A percentile compares a stretch with the other conserved stretches of the same genome.
These are phyloP conservation scores for Fraxinus americana DNA, from an alignment of 257 asterid species.

Conservation along the genomic window DNA sequence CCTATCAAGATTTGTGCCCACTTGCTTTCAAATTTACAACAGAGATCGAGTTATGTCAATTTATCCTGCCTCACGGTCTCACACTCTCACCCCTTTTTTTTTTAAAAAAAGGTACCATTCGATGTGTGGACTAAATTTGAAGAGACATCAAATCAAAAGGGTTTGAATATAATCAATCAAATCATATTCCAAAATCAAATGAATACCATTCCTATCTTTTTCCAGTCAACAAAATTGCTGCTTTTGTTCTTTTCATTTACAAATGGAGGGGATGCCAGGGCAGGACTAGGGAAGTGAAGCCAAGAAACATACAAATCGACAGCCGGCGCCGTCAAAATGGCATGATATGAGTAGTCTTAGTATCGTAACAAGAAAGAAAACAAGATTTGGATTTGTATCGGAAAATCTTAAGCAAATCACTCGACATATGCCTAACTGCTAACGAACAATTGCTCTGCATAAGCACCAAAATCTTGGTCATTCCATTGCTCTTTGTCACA, in stretches of 20 bases:
- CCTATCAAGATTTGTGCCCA: not conserved
- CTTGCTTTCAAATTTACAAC: not conserved
- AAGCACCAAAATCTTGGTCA: constrained; percentile 66
- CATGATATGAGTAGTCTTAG: constrained; percentile 84
- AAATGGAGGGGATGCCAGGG: too few relatives aligned
- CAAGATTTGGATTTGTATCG: constrained; percentile 47
- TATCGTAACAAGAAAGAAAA: constrained; percentile 67
- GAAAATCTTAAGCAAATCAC: constrained; percentile 68
- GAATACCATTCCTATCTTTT: too few relatives aligned
- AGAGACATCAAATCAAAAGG: too few relatives aligned
- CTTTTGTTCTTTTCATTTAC: too few relatives aligned
- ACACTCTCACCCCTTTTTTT: too few relatives aligned
- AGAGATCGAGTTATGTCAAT: not conserved
- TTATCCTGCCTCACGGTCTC: not conserved
- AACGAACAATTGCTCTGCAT: constrained; percentile 76
- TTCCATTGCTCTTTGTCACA: constrained; percentile 57
- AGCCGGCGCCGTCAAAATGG: constrained; percentile 52
- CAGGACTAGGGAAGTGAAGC: too few relatives aligned
- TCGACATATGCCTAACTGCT: constrained; percentile 71
- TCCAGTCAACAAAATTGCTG: too few relatives aligned
- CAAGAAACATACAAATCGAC: too few relatives aligned
- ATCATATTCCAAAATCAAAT: too few relatives aligned
- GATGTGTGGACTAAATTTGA: too few relatives aligned
- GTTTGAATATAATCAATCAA: too few relatives aligned
- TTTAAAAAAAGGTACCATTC: too few relatives aligned